Conservation (phyloP, 177 flowering plant genomes). For the Tripterygium wilfordii region DNA sequence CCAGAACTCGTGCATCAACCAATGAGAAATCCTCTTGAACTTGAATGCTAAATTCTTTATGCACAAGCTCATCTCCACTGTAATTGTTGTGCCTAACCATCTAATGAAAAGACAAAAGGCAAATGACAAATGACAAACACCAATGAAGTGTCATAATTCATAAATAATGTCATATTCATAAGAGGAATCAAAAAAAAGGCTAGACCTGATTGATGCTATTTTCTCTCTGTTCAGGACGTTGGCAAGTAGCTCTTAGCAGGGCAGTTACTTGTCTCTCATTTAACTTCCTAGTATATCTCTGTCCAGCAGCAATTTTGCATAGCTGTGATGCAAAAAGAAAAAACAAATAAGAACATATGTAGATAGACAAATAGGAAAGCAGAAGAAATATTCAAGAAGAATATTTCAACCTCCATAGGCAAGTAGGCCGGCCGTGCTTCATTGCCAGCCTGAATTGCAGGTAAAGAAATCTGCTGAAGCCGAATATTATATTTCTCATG, state of each 20-base stretch:
- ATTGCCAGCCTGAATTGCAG: conserved; percentile 54
- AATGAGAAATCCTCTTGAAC: conserved; percentile 24
- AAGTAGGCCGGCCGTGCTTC: conserved; percentile 38
- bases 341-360: background rate
- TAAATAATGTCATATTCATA: background rate
- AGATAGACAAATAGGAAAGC: background rate
- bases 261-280: conserved; percentile 65
- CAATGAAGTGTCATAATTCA: background rate
- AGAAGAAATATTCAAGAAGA: background rate
- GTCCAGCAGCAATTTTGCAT: conserved; percentile 54
- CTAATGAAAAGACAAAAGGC: conserved; percentile 17
- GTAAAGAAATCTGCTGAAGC: conserved; percentile 25
- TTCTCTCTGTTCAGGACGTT: conserved; percentile 54
- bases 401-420: conserved; percentile 74
- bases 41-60: conserved; percentile 56
- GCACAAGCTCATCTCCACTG: conserved; percentile 20
- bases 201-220: conserved; percentile 28
- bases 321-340: conserved; percentile 33
- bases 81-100: conserved; percentile 32
- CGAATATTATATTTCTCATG: conserved; percentile 28
- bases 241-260: conserved; percentile 64
- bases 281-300: conserved; percentile 49
- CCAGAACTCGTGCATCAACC: conserved; percentile 68
- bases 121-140: background rate
- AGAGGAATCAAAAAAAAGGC: background rate